Percentiles rank a stretch among this genome's conserved stretches.
phyloP scores from a whole-genome alignment of 108 stramenopile genomes.

The Seminavis robusta region DNA sequence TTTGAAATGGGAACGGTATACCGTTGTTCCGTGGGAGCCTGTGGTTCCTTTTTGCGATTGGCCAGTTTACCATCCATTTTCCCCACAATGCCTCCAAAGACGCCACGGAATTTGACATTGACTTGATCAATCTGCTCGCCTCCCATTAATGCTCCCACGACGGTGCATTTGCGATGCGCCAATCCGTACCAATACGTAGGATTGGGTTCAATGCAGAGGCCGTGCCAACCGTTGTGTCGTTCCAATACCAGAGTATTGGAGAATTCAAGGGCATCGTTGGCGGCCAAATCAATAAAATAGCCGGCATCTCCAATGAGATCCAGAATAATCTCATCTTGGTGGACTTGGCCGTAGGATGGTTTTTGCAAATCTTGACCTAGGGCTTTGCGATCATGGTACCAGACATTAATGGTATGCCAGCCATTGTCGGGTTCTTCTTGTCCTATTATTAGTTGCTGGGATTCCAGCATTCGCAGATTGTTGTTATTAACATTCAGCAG shows the following conservation, averaged over 20 bases:
- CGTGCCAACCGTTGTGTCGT: conserved; percentile 32
- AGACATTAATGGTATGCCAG: conserved; percentile 45
- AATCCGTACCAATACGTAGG: conserved; percentile 49
- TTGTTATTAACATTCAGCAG: too few species aligned
- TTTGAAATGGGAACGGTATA: conserved; percentile 35
- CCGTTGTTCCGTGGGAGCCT: not conserved
- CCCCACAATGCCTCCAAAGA: conserved; percentile 49
- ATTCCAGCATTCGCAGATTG: too few species aligned
- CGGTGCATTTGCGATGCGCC: conserved; percentile 24
- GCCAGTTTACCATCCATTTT: conserved; percentile 34
- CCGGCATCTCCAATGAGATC: conserved; percentile 8
- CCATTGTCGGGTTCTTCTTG: conserved; percentile 20
- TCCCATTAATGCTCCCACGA: conserved; percentile 44
- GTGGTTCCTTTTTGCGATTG: conserved; percentile 19
- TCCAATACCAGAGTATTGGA: conserved; percentile 52
- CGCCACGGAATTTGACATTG: conserved; percentile 17
- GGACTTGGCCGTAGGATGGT: conserved; percentile 28
- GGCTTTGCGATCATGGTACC: conserved; percentile 21
- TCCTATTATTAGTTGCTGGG: too few species aligned
- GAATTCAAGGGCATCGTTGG: conserved; percentile 38
- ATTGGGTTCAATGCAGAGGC: conserved; percentile 56
- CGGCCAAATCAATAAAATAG: conserved; percentile 56
- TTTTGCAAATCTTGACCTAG: conserved; percentile 2
- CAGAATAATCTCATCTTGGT: conserved; percentile 39
- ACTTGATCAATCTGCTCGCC: conserved; percentile 19